Evolutionary conservation across 257 asterid genomes (phyloP).

Genomic region (Solanum gracilifrons): DNA sequence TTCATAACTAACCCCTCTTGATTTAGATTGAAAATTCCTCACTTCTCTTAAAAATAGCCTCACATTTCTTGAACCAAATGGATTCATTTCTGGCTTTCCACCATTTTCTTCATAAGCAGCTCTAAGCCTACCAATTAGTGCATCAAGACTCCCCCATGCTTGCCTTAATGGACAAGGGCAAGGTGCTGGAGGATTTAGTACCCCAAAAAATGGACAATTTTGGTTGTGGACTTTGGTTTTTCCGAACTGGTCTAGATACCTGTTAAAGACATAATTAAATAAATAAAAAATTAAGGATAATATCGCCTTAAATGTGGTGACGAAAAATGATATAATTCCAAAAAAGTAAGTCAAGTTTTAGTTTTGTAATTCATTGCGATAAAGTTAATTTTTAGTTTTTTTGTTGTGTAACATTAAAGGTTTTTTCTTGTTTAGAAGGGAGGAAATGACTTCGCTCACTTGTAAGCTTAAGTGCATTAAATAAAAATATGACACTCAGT

Average conservation of each 20-base stretch:
- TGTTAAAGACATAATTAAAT: neutral
- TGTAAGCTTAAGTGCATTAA: neutral
- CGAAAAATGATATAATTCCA: no score
- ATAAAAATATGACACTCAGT: neutral
- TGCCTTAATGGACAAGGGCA: conserved; percentile 33
- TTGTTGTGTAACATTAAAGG: neutral
- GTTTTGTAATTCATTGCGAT: neutral
- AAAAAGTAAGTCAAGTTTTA: neutral
- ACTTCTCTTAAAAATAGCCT: conserved; percentile 30
- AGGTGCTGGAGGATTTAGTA: conserved; percentile 19
- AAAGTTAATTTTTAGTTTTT: neutral
- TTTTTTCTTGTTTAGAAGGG: neutral
- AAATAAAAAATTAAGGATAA: neutral
- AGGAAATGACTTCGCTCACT: neutral
- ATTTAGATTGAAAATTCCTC: conserved; percentile 32
- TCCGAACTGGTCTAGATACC: conserved; percentile 25
- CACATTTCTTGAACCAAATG: conserved; percentile 25
- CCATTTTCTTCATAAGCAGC: conserved; percentile 36
- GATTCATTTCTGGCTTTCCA: conserved; percentile 24
- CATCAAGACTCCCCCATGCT: conserved; percentile 38
- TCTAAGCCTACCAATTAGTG: conserved; percentile 30
- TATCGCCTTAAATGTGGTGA: neutral
- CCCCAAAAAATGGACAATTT: conserved; percentile 23
- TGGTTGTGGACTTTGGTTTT: conserved; percentile 31
- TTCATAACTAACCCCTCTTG: conserved; percentile 31